Evolutionary conservation across 2,329 filamentous ascomycete genomes (phyloP).

Genomic region (Neofusicoccum umdonicola): DNA sequence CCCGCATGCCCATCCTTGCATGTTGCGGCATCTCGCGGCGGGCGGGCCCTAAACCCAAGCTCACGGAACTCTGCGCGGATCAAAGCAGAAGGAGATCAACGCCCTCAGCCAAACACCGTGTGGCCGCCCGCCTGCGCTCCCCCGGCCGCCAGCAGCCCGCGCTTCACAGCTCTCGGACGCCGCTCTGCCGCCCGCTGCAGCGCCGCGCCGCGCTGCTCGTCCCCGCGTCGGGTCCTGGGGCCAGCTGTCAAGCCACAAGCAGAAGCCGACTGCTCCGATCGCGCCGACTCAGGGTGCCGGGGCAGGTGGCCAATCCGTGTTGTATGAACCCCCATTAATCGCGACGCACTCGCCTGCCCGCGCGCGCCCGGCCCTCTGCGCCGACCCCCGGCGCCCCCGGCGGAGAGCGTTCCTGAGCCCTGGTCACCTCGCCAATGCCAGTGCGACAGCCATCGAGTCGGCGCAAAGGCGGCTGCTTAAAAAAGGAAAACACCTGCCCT

Average conservation of each 20-base stretch:
- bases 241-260: not conserved
- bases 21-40: slow-evolving; percentile 8
- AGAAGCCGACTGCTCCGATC: not conserved
- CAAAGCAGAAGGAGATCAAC: slow-evolving; percentile 12
- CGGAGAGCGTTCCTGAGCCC: slow-evolving; percentile 4
- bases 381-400: slow-evolving; percentile 3
- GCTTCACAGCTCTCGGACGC: not conserved
- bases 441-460: not conserved
- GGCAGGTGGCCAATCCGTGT: not conserved
- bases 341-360: slow-evolving; percentile 6
- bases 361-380: not conserved
- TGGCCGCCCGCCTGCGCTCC: not conserved
- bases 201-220: not conserved
- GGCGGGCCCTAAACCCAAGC: slow-evolving; percentile 2
- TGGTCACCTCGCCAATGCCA: not conserved
- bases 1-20: slow-evolving; percentile 9
- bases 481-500: slow-evolving; percentile 8
- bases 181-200: not conserved
- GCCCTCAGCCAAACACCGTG: not conserved
- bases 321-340: slow-evolving; percentile 5
- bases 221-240: not conserved
- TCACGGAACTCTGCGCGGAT: slow-evolving; percentile 11
- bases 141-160: not conserved
- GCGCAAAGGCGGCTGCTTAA: slow-evolving; percentile 10
- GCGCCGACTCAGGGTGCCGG: not conserved